A percentile compares a stretch with the other conserved stretches of the same genome.
Evolutionary conservation across 306 rosid genomes (phyloP).

Genomic region (Parietaria judaica): DNA sequence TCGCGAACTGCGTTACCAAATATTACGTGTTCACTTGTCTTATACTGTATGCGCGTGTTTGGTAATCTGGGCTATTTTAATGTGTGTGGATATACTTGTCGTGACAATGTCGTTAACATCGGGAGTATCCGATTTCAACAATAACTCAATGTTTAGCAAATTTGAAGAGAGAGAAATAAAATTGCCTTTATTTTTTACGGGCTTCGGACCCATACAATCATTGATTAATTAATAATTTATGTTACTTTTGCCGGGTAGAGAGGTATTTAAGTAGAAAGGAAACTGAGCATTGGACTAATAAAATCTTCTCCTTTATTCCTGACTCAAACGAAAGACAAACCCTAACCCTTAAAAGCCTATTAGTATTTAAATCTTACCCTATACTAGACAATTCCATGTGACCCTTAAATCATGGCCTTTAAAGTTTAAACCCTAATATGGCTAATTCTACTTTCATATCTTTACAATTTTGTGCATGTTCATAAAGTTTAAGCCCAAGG

Average conservation of each 20-base stretch:
- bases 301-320: conserved; percentile 6
- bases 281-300: conserved; percentile 3
- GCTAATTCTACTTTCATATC: conserved; percentile 15
- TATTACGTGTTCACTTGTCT: too few relatives aligned
- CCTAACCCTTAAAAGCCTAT: conserved; percentile 18
- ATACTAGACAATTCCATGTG: conserved; percentile 70
- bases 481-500: not conserved
- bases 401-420: conserved; percentile 40
- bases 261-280: not conserved
- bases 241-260: not conserved
- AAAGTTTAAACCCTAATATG: conserved; percentile 34
- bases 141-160: too few relatives aligned
- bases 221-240: too few relatives aligned
- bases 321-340: conserved; percentile 22
- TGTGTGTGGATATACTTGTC: too few relatives aligned
- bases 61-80: too few relatives aligned
- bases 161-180: too few relatives aligned
- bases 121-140: too few relatives aligned
- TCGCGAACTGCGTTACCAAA: too few relatives aligned
- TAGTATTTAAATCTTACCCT: conserved; percentile 22
- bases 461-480: not conserved
- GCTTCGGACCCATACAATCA: too few relatives aligned
- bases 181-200: too few relatives aligned
- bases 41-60: too few relatives aligned
- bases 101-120: too few relatives aligned